Evolutionary conservation across 2,329 filamentous ascomycete genomes (phyloP).

Genomic region (Apiospora aurea): DNA sequence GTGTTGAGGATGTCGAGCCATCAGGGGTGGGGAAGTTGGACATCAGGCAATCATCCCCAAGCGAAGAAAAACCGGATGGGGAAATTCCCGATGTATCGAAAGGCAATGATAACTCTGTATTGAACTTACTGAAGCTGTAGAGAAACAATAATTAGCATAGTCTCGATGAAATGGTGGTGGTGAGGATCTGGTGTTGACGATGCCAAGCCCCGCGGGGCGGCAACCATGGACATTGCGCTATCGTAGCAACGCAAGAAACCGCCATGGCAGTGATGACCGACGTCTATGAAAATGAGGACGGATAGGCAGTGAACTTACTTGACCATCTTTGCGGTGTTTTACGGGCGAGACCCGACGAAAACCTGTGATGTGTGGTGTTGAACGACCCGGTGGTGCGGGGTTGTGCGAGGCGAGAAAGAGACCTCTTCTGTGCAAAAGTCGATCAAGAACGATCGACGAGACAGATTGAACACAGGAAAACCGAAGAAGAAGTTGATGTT

Average conservation of each 20-base stretch:
- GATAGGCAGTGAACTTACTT: conserved; percentile 76
- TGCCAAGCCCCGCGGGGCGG: not conserved
- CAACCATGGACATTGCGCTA: rapidly evolving
- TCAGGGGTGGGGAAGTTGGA: not conserved
- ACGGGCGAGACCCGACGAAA: conserved; percentile 16
- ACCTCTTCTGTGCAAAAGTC: conserved; percentile 20
- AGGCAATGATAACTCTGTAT: not conserved
- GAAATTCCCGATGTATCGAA: too few species aligned
- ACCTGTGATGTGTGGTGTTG: conserved; percentile 22
- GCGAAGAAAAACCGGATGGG: too few species aligned
- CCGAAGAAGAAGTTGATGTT: conserved; percentile 14
- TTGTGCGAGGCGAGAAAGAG: conserved; percentile 29
- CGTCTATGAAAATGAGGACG: not conserved
- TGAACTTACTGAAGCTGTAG: conserved; percentile 86
- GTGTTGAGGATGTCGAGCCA: not conserved
- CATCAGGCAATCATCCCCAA: not conserved
- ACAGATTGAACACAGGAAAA: conserved; percentile 9
- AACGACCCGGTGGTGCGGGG: conserved; percentile 22
- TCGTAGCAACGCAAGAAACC: not conserved
- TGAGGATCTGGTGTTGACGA: not conserved
- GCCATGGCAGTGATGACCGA: not conserved
- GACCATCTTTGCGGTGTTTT: conserved; percentile 91
- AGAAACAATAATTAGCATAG: conserved; percentile 54
- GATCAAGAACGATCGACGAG: conserved; percentile 18
- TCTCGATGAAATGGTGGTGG: not conserved